Conservation (phyloP, 2,329 filamentous ascomycete species). For the Verticillium dahliae region DNA sequence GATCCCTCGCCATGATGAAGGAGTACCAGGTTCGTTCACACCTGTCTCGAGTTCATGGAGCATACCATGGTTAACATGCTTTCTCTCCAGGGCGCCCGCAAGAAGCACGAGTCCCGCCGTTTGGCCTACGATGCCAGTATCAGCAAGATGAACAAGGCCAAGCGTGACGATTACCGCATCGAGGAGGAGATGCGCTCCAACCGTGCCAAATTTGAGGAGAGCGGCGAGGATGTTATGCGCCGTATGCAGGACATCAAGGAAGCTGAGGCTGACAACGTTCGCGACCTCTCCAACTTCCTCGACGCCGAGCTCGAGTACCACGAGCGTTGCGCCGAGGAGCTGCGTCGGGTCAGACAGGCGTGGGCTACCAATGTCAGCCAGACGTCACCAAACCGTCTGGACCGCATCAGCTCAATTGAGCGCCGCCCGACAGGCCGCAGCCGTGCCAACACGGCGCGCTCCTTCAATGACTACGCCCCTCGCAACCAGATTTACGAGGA, state of each 20-base stretch:
- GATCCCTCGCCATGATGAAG: slow-evolving; percentile 90
- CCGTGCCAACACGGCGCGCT: slow-evolving; percentile 25
- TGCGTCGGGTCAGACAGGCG: slow-evolving; percentile 48
- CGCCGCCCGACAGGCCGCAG: slow-evolving; percentile 18
- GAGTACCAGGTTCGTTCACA: slow-evolving; percentile 73
- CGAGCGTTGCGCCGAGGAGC: slow-evolving; percentile 81
- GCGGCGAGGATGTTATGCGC: slow-evolving; percentile 82
- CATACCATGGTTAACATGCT: slow-evolving; percentile 9
- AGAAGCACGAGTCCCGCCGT: slow-evolving; percentile 86
- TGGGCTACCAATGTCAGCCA: slow-evolving; percentile 28
- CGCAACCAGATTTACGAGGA: slow-evolving; percentile 24
- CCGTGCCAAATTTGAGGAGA: slow-evolving; percentile 95
- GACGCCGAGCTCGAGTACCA: slow-evolving; percentile 89
- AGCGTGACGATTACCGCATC: slow-evolving; percentile 86
- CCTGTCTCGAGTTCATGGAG: not conserved
- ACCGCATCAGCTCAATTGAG: slow-evolving; percentile 22
- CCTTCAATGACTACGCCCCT: slow-evolving; percentile 23
- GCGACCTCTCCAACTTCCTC: slow-evolving; percentile 73
- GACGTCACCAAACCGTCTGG: slow-evolving; percentile 9
- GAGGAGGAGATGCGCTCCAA: slow-evolving; percentile 88
- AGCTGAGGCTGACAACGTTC: slow-evolving; percentile 74
- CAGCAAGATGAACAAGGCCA: slow-evolving; percentile 85
- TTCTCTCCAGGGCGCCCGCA: slow-evolving; percentile 60
- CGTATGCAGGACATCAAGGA: slow-evolving; percentile 97
- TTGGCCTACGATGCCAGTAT: slow-evolving; percentile 87